Base-by-base conservation (phyloP, 2,329 filamentous ascomycete species). In the Trichoderma polysporum region DNA sequence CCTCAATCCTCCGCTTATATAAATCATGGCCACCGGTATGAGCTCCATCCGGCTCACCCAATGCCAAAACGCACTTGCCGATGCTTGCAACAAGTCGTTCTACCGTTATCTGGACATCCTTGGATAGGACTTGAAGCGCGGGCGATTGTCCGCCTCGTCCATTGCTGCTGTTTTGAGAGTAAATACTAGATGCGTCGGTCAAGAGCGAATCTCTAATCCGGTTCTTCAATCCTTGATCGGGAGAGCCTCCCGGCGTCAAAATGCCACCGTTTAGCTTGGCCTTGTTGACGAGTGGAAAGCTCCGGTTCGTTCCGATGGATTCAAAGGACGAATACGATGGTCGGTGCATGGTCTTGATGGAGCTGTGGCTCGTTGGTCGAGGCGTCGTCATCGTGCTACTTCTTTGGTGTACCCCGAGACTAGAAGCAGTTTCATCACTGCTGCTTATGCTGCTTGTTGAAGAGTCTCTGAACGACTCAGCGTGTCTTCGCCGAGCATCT, bases 1-100 rank as follows among this genome's bases (percentile, higher is more conserved):
- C 86, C 71, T 96, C 92, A 59, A 97, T 84, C 71, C 91, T 84
- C 69, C 90, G 82, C 68, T 92, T 83, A 76, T 91, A 88, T 68
- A 90, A 82, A 64, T 89, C 82, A 66, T 88, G 83, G 58, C 84
- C 85, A 71, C 91, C 86, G 68, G 86, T 79, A 71, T 83, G 83
- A 67, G 84, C 79, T 70, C 79, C 79, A 70, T 86, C 81, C 60
- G 82, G 78, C 78, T 90, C 82, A 67, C 85, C 81, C 69, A 90
- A 72, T 33, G 83, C 85, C 9, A 89, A 75, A 1, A 90, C 86
- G 67, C 87, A 90, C 70, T 83, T 82, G 15, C 87, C 87, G 0
- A 90, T 78, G 70, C 83, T 85, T 1, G 83, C 86, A 27, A 90
- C 85, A 2, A 89, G 79, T 60, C 83, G 80, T 74, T 90, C 85